Evolutionary conservation across 1,284 basidiomycete species (phyloP).

Genomic region (Trametes polyzona): DNA sequence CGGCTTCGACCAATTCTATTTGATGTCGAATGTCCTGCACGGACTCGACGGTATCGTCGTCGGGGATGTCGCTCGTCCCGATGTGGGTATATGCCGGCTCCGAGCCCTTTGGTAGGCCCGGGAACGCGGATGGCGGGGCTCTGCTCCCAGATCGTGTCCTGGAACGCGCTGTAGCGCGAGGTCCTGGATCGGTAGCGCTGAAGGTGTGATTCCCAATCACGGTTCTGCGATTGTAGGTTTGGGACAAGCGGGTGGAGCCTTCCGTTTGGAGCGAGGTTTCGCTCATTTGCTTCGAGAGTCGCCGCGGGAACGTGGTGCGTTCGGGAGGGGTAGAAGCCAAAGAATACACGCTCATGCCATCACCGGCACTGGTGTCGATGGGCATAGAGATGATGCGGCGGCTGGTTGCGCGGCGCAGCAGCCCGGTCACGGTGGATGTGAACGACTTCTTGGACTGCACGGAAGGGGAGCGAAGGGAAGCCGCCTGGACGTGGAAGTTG

Average conservation of each 20-base stretch:
- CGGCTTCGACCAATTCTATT: constrained; percentile 67
- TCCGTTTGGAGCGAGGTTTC: constrained; percentile 51
- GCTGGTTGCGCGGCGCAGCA: constrained; percentile 60
- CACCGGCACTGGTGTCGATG: constrained; percentile 46
- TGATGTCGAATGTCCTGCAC: constrained; percentile 65
- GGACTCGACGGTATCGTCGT: constrained; percentile 59
- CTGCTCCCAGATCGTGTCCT: constrained; percentile 44
- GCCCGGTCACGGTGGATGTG: constrained; percentile 58
- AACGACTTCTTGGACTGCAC: constrained; percentile 63
- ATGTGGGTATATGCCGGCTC: constrained; percentile 38
- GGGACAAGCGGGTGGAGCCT: constrained; percentile 39
- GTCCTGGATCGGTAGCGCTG: constrained; percentile 20
- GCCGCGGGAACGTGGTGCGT: constrained; percentile 41
- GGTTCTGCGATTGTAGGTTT: constrained; percentile 18
- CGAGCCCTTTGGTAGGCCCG: constrained; percentile 34
- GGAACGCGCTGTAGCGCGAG: constrained; percentile 38
- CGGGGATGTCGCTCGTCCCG: constrained; percentile 46
- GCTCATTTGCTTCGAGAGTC: constrained; percentile 53
- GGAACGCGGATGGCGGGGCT: constrained; percentile 60
- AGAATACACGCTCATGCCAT: constrained; percentile 59
- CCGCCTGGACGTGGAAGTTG: constrained; percentile 50
- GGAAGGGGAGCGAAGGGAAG: constrained; percentile 55
- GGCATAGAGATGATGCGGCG: constrained; percentile 50
- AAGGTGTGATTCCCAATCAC: constrained; percentile 25
- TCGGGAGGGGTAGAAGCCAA: constrained; percentile 48